These are phyloP conservation scores for Microsporum ferrugineum DNA, from an alignment of 2,329 filamentous ascomycete species.

Conservation along the genomic window DNA sequence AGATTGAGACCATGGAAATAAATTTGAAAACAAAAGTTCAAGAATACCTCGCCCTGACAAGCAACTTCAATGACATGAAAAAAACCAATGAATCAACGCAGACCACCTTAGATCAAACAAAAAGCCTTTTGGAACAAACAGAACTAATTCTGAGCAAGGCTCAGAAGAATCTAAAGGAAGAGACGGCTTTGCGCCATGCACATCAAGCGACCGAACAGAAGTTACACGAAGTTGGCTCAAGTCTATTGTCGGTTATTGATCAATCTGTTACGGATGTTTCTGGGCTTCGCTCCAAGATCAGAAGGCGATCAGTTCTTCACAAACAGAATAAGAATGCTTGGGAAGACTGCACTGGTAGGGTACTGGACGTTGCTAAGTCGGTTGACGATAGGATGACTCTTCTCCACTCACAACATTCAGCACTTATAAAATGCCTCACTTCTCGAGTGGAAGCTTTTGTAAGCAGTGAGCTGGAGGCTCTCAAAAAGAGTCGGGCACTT, in stretches of 20 bases:
- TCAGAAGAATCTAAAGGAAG: constrained; percentile 63
- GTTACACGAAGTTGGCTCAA: constrained; percentile 59
- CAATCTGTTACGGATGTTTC: constrained; percentile 70
- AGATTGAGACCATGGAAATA: constrained; percentile 81
- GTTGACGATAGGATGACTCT: constrained; percentile 64
- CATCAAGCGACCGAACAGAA: constrained; percentile 75
- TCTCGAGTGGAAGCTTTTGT: constrained; percentile 67
- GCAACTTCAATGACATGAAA: constrained; percentile 76
- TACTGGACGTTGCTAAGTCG: constrained; percentile 61
- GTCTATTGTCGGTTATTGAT: constrained; percentile 66
- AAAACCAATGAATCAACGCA: constrained; percentile 76
- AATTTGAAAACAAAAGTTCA: constrained; percentile 90
- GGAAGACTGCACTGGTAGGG: constrained; percentile 62
- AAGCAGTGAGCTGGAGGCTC: constrained; percentile 57
- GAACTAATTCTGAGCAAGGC: constrained; percentile 73
- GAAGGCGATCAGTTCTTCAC: constrained; percentile 74
- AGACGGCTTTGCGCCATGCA: constrained; percentile 66
- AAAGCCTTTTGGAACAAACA: constrained; percentile 72
- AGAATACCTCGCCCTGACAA: constrained; percentile 76
- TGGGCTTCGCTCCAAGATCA: constrained; percentile 74
- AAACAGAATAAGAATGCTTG: constrained; percentile 66
- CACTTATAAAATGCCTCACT: constrained; percentile 57
- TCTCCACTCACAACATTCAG: constrained; percentile 61
- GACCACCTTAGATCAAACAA: constrained; percentile 62
- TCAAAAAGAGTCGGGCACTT: constrained; percentile 58